phyloP scores from a whole-genome alignment of 208 protist genomes.

The Crithidia sp. region DNA sequence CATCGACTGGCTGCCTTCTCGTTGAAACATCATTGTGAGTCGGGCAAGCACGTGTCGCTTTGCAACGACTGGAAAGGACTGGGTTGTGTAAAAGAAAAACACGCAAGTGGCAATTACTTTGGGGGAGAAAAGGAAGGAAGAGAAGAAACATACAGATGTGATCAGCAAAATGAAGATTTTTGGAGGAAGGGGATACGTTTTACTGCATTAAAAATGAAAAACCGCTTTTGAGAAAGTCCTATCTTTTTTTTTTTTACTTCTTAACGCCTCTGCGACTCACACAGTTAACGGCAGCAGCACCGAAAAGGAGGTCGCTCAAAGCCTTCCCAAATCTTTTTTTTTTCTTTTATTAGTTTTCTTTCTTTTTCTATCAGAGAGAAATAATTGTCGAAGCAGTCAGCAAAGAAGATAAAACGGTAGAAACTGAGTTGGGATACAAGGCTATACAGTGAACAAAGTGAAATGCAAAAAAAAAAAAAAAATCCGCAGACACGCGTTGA shows the following conservation, averaged over 20 bases:
- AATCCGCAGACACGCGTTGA: neutral
- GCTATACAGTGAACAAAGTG: neutral
- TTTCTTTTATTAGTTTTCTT: neutral
- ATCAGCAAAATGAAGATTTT: too few relatives aligned
- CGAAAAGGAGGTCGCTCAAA: too few relatives aligned
- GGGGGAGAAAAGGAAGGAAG: too few relatives aligned
- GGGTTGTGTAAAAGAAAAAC: too few relatives aligned
- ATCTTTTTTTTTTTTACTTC: neutral
- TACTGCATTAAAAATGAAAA: neutral
- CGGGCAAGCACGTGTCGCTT: neutral
- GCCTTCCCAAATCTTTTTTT: neutral
- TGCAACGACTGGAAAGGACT: too few relatives aligned
- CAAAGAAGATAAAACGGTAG: neutral
- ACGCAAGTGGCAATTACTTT: too few relatives aligned
- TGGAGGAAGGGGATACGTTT: too few relatives aligned
- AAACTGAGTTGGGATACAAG: neutral
- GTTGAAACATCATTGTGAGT: slow-evolving; percentile 1
- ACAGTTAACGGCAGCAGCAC: too few relatives aligned
- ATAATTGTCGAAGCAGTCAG: neutral
- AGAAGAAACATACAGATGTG: too few relatives aligned
- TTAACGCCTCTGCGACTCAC: too few relatives aligned
- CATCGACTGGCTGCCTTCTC: neutral
- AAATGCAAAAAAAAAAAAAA: slow-evolving; percentile 4
- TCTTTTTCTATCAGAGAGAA: too few relatives aligned
- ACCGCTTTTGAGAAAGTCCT: neutral